Conservation (phyloP, 306 rosid genomes). For the Trifolium repens region DNA sequence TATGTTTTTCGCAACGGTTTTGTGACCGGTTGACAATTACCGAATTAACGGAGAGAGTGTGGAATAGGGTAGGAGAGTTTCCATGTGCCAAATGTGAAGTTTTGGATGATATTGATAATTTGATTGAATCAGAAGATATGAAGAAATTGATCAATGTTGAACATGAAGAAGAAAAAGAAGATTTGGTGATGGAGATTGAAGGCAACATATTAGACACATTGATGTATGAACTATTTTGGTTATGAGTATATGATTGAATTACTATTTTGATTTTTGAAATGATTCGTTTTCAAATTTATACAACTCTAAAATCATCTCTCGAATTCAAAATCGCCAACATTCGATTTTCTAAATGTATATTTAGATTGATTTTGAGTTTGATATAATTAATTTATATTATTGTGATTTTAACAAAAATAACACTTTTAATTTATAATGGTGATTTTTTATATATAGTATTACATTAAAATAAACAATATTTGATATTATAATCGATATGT, state of each 20-base stretch:
- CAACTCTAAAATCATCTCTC: background rate
- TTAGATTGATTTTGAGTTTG: too few relatives aligned
- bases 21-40: conserved; percentile 2
- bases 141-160: conserved; percentile 40
- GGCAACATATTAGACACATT: conserved; percentile 65
- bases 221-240: conserved; percentile 60
- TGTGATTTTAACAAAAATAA: too few relatives aligned
- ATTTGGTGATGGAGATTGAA: conserved; percentile 67
- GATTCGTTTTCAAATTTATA: background rate
- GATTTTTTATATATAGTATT: too few relatives aligned
- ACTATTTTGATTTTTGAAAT: background rate
- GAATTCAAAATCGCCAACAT: background rate
- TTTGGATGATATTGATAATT: conserved; percentile 74
- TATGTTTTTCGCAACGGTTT: background rate
- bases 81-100: conserved; percentile 64
- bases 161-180: conserved; percentile 65
- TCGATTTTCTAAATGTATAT: too few relatives aligned
- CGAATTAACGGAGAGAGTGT: conserved; percentile 51
- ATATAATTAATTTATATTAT: too few relatives aligned
- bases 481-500: too few relatives aligned
- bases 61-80: conserved; percentile 56
- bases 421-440: too few relatives aligned
- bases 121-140: conserved; percentile 63
- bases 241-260: background rate
- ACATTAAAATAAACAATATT: too few relatives aligned